A percentile compares a stretch with the other conserved stretches of the same genome.
phyloP scores from a whole-genome alignment of 305 asterid genomes.

The Solanum hybrid region DNA sequence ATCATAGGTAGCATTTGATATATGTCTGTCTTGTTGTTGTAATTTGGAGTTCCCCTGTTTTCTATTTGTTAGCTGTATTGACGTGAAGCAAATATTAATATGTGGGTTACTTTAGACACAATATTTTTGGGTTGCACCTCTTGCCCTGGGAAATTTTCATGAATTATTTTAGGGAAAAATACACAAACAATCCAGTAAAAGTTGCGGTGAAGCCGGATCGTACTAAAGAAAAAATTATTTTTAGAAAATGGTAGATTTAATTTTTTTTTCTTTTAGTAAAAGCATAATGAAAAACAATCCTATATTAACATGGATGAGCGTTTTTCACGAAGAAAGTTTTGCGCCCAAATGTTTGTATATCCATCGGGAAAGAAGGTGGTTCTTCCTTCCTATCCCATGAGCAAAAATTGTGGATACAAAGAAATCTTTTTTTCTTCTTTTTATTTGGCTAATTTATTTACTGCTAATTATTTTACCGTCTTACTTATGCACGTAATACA shows the following conservation, averaged over 20 bases:
- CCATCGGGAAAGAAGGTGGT: not conserved
- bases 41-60: not conserved
- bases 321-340: not conserved
- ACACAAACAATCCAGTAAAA: not conserved
- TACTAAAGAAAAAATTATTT: not conserved
- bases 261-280: no score
- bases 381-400: not conserved
- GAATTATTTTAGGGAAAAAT: not conserved
- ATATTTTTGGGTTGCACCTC: not conserved
- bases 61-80: not conserved
- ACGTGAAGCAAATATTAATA: not conserved
- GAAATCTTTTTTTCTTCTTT: not conserved
- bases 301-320: not conserved
- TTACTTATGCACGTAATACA: not conserved
- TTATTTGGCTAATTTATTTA: not conserved
- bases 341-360: not conserved
- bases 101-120: not conserved
- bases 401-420: not conserved
- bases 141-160: not conserved
- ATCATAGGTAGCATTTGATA: not conserved
- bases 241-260: no score
- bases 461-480: not conserved
- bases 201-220: not conserved
- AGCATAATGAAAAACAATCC: not conserved
- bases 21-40: not conserved